A percentile compares a stretch with the other conserved stretches of the same genome.
Conservation (phyloP, 805 yeast species). For the Teunomyces funiuensis region DNA sequence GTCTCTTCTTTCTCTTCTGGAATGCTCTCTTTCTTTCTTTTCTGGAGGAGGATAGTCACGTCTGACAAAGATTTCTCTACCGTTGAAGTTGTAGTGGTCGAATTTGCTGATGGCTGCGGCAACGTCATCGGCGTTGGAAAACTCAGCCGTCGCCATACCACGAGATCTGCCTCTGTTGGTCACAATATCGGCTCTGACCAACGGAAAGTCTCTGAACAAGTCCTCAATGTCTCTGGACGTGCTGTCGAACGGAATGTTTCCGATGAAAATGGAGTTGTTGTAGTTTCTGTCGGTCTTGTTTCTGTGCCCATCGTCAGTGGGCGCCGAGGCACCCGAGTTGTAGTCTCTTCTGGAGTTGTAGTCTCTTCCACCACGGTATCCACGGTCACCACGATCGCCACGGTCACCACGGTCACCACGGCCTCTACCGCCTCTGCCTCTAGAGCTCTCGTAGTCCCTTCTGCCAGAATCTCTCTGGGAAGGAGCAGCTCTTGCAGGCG, state of each 20-base stretch:
- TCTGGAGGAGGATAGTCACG: conserved; percentile 85
- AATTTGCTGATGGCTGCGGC: conserved; percentile 66
- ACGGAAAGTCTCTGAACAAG: conserved; percentile 49
- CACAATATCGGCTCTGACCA: conserved; percentile 80
- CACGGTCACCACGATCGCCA: conserved; percentile 4
- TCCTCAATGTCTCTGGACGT: conserved; percentile 60
- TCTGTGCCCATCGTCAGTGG: conserved; percentile 34
- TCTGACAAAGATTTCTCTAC: conserved; percentile 84
- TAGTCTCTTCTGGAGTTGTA: conserved; percentile 22
- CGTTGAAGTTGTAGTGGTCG: conserved; percentile 63
- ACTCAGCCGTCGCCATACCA: conserved; percentile 93
- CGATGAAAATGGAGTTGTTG: conserved; percentile 68
- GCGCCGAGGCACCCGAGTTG: conserved; percentile 15
- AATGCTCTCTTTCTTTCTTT: conserved; percentile 27
- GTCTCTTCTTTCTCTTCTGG: conserved; percentile 10
- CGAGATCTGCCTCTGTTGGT: conserved; percentile 76
- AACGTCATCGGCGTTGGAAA: conserved; percentile 62
- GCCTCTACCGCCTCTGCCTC: conserved; percentile 19
- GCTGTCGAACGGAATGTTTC: conserved; percentile 68
- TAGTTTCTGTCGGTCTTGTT: conserved; percentile 53
- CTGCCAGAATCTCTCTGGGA: conserved; percentile 6
- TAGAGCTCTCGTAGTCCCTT: conserved; percentile 5
- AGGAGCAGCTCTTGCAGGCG: not conserved
- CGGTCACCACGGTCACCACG: conserved; percentile 20
- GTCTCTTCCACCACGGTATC: conserved; percentile 9